phyloP scores from a whole-genome alignment of 345 rosid genomes.

The Eucalyptus lansdowneana region DNA sequence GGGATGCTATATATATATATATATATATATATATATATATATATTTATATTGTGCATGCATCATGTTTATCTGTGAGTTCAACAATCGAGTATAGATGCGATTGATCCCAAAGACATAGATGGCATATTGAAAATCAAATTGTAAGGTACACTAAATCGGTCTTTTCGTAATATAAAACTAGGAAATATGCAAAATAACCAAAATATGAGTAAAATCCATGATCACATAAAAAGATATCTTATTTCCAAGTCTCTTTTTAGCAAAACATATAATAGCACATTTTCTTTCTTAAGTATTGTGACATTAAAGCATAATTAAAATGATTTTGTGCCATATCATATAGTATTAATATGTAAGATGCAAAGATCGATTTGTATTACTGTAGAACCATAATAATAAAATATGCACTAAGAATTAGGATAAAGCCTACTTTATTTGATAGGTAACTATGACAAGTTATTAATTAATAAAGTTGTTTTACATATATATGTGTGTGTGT shows the following conservation, averaged over 20 bases:
- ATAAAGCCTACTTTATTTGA: no score
- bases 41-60: no score
- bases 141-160: rapidly evolving
- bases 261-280: neutral
- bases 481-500: no score
- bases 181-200: neutral
- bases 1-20: no score
- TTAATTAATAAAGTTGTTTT: no score
- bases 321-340: neutral
- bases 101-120: neutral
- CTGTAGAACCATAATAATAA: neutral
- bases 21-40: no score
- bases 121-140: neutral
- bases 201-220: neutral
- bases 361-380: neutral
- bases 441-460: no score
- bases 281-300: neutral
- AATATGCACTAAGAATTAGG: neutral
- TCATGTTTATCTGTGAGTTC: no score
- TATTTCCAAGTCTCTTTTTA: neutral
- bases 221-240: neutral
- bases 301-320: neutral
- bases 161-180: no score
- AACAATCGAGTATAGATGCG: neutral
- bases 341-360: neutral